Conservation (phyloP, 306 rosid genomes). For the Vigna mungo region DNA sequence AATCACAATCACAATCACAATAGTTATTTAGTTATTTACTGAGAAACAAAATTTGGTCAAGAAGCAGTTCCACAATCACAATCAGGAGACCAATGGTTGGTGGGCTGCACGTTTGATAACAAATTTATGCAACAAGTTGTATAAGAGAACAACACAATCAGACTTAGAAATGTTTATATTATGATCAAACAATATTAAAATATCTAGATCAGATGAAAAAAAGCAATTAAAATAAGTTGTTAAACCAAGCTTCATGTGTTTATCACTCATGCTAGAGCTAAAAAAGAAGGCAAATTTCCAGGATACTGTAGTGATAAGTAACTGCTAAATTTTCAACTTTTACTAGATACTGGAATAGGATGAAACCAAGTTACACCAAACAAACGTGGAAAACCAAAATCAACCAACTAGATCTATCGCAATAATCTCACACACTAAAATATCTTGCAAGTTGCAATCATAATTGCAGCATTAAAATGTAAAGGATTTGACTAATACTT, state of each 20-base stretch:
- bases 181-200: no score
- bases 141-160: no score
- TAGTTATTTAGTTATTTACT: no score
- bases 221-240: conserved; percentile 11
- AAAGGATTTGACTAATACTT: conserved; percentile 5
- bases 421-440: neutral
- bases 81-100: no score
- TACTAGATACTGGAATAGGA: conserved; percentile 11
- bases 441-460: conserved; percentile 5
- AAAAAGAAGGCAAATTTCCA: neutral
- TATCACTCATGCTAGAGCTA: conserved; percentile 3
- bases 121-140: no score
- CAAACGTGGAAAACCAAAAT: conserved; percentile 19
- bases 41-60: no score
- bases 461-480: neutral
- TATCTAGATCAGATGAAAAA: no score
- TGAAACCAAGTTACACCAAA: neutral
- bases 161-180: no score
- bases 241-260: conserved; percentile 7
- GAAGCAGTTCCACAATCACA: no score
- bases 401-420: conserved; percentile 31
- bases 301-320: neutral
- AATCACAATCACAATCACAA: no score
- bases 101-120: no score
- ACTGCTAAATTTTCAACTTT: neutral